Evolutionary conservation across 1,139 yeast genomes (phyloP), one percentile per base, ranked within the genome.

Genomic region (Magnusiomyces paraingens): DNA sequence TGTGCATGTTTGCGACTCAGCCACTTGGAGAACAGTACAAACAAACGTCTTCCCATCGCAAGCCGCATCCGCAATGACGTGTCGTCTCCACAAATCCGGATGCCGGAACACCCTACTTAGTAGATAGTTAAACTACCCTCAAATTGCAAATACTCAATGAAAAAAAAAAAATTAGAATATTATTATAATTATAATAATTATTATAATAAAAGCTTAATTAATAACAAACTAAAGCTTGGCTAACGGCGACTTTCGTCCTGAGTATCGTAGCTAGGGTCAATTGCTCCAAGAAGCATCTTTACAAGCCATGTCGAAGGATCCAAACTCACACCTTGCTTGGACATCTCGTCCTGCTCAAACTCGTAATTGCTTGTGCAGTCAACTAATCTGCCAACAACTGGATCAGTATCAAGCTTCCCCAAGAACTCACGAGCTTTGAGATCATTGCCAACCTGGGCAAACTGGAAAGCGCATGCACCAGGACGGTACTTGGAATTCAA

Each of bases 361-460:
- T 66, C 70, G 51, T 60, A 67, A 50, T 61, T 65, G 51, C 63
- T 57, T 5, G 70, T 66, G 53, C 68, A 64, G 50, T 67, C 70
- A 29, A 67, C 68, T 61, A 64, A 55, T 14, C 51, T 55, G 18
- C 70, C 70, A 18, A 66, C 67, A 8, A 61, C 60, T 8, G 62
- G 65, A 49, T 67, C 69, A n/a, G 58, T 51, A 47, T 67, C 70
- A 20, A 67, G 59, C 53, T 57, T 56, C 17, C 60, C 59, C 29
- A 67, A 54, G 58, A 66, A 67, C 15, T 66, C 64, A 10, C 69
- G 58, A 5, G 70, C 70, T 55, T 64, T 65, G 51, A 65, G 51
- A 52, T 67, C 70, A 50, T 59, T 63, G 1, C 70, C 70, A 21
- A 67, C 70, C 53, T 67, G 70, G 6, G 67, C 69, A 51, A 67